Evolutionary conservation across 129 eudicot species (phyloP).

Genomic region (Cynara cardunculus): DNA sequence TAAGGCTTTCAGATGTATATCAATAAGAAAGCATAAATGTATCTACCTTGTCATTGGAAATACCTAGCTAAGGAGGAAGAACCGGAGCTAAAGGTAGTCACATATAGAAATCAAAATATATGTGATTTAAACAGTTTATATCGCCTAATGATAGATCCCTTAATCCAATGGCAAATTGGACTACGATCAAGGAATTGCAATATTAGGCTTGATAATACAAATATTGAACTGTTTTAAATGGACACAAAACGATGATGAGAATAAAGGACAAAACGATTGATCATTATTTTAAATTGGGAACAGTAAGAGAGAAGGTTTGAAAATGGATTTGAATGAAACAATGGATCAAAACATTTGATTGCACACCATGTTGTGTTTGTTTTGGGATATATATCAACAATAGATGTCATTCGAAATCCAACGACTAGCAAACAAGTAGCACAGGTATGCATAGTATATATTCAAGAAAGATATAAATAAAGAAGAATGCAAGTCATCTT

Average conservation of each 20-base stretch:
- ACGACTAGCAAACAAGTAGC: constrained; percentile 41
- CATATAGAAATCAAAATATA: constrained; percentile 29
- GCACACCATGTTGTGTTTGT: background rate
- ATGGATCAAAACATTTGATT: background rate
- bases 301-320: background rate
- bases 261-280: background rate
- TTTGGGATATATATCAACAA: background rate
- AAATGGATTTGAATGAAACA: background rate
- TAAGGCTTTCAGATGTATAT: too few relatives aligned
- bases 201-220: constrained; percentile 28
- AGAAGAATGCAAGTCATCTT: background rate
- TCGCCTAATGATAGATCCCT: constrained; percentile 75
- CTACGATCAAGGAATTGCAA: constrained; percentile 52
- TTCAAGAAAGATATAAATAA: background rate
- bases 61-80: too few relatives aligned
- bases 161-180: constrained; percentile 22
- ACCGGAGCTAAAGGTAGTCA: constrained; percentile 59
- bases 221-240: background rate
- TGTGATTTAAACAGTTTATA: constrained; percentile 10
- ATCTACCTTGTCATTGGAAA: too few relatives aligned
- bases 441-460: background rate
- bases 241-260: too few relatives aligned
- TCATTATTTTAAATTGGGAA: background rate
- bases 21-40: too few relatives aligned
- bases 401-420: constrained; percentile 33